Evolutionary conservation across 257 asterid genomes (phyloP).

Genomic region (Mitragyna speciosa): DNA sequence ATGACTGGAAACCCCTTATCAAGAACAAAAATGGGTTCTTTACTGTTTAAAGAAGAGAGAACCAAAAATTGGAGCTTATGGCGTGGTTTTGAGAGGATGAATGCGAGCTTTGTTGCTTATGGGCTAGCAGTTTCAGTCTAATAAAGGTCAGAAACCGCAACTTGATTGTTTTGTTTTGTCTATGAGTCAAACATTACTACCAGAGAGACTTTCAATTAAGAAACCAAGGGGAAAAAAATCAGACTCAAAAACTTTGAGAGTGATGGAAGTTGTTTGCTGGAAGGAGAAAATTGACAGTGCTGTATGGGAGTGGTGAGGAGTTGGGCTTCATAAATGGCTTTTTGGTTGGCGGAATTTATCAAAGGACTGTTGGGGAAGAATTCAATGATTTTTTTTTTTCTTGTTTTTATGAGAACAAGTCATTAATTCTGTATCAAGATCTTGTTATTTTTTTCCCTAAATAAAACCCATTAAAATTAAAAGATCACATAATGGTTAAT

Average conservation of each 20-base stretch:
- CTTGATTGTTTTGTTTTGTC: not conserved
- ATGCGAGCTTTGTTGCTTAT: not conserved
- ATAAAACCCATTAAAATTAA: not conserved
- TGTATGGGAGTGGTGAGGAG: conserved; percentile 29
- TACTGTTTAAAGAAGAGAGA: not conserved
- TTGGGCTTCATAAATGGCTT: conserved; percentile 40
- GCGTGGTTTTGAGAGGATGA: not conserved
- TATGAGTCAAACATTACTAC: not conserved
- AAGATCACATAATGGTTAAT: no score
- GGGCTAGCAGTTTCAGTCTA: conserved; percentile 1
- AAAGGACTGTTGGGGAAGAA: conserved; percentile 12
- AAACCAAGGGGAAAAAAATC: not conserved
- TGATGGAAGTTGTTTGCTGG: conserved; percentile 1
- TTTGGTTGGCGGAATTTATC: conserved; percentile 43
- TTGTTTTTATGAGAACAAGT: conserved; percentile 6
- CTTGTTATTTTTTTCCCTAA: not conserved
- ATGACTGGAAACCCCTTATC: conserved; percentile 8
- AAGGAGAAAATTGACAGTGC: conserved; percentile 28
- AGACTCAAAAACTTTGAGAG: not conserved
- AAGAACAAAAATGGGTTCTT: conserved; percentile 7
- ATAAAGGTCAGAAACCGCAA: not conserved
- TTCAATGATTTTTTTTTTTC: not conserved
- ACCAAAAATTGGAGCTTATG: not conserved
- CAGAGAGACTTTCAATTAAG: not conserved
- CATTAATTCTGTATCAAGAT: conserved; percentile 24